Conservation (phyloP, 352 stramenopile species). For the Phytopythium boreale region DNA sequence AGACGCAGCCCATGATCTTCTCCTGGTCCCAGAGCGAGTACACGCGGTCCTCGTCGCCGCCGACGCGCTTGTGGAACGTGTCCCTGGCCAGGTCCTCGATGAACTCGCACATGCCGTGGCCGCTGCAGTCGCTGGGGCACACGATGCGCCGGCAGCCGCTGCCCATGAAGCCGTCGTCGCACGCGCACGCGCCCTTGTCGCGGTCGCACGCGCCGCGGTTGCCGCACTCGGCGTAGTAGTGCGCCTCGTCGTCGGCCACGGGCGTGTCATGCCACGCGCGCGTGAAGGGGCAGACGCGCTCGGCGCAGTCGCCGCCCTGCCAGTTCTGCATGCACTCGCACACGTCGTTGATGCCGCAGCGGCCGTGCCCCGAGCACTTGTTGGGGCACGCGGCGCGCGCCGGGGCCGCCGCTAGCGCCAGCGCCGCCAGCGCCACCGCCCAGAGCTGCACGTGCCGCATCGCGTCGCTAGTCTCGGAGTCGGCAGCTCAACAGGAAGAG, state of each 20-base stretch:
- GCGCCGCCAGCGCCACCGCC: slow-evolving; percentile 33
- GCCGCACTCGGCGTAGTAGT: slow-evolving; percentile 51
- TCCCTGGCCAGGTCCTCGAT: slow-evolving; percentile 60
- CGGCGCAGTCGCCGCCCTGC: slow-evolving; percentile 57
- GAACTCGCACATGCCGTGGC: slow-evolving; percentile 60
- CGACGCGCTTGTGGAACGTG: slow-evolving; percentile 40
- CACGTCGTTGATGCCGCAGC: slow-evolving; percentile 55
- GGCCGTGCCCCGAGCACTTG: slow-evolving; percentile 57
- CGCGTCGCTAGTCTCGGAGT: slow-evolving; percentile 3
- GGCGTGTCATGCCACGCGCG: slow-evolving; percentile 61
- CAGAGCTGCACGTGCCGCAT: slow-evolving; percentile 24
- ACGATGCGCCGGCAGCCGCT: slow-evolving; percentile 59
- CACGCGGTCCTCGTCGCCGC: slow-evolving; percentile 22
- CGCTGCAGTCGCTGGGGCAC: slow-evolving; percentile 52
- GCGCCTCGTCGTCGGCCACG: slow-evolving; percentile 40
- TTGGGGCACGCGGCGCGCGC: slow-evolving; percentile 50
- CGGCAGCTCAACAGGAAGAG: too few species aligned
- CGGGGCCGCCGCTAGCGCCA: slow-evolving; percentile 34
- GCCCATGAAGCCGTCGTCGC: slow-evolving; percentile 77
- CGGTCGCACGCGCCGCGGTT: slow-evolving; percentile 75
- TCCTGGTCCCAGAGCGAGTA: slow-evolving; percentile 77
- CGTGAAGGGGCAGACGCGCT: slow-evolving; percentile 38
- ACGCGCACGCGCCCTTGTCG: slow-evolving; percentile 68
- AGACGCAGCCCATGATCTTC: slow-evolving; percentile 80
- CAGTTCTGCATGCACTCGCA: slow-evolving; percentile 65